Base-by-base conservation (phyloP, 2,329 filamentous ascomycete species). In the Colletotrichum kahawae region DNA sequence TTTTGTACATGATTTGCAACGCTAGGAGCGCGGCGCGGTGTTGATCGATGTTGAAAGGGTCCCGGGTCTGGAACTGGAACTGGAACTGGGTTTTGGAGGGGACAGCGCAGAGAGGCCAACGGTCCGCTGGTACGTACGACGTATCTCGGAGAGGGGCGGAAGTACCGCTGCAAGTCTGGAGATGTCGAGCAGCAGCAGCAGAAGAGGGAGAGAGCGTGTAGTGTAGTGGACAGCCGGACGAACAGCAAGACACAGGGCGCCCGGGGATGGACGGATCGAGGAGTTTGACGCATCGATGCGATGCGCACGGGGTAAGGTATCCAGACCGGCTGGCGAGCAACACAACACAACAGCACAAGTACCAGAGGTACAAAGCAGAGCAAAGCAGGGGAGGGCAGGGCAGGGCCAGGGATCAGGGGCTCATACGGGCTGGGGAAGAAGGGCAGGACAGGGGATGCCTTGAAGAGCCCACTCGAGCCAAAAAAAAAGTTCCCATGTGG, bases 401-500 rank as follows among this genome's bases (percentile, higher is more conserved):
- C 18, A 60, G 33, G 27, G 14, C 2, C 54, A 68, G 56, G 70
- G 70, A 51, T 60, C 54, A 67, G 63, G 70, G 56, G 65, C 8
- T 36, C 57, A 27, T 36, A 5, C 27, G 70, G 69, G 68, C 72
- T 67, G 72, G 69, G 72, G 69, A 75, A 75, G n/a, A 29, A 38
- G 56, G 48, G 14, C 29, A 31, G 27, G 14, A 29, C 18, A n/a
- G 24, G 24, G 56, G 14, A 60, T 33, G 24, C 14, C 24, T 29
- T 60, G 56, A 60, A 31, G 67, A 67, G 48, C 33, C 74, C 74
- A 73, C 64, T 54, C 65, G 31, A 65, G 69, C 64, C 73, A 68
- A 73, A 74, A 68, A 73, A 74, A 74, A 76, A 74, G 70, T 76
- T 76, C 70, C 69, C 65, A 74, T 24, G 70, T 70, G 70, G 70